Base-by-base conservation (phyloP, 139 green algal genomes). In the Micromonas commoda region DNA sequence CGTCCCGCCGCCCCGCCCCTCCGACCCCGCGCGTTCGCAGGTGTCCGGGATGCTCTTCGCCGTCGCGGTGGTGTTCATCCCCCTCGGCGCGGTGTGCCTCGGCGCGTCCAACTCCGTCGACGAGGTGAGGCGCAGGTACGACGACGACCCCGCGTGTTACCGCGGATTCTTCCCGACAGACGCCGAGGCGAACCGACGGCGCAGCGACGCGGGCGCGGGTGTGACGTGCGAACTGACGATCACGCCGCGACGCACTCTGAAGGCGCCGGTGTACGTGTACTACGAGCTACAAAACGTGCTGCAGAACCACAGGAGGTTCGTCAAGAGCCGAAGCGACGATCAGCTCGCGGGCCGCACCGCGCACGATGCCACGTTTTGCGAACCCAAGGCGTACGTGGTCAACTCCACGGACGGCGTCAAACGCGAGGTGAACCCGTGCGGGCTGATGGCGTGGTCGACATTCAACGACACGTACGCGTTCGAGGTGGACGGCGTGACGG, bases 381-480 rank as follows among this genome's bases (percentile, higher is more conserved):
- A 82, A 57, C 53, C 80, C 37, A 5, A 23, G 0, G n/a, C n/a
- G n/a, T n/a, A n/a, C n/a, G n/a, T n/a, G n/a, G n/a, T n/a, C n/a
- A n/a, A n/a, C n/a, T n/a, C n/a, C n/a, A n/a, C n/a, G n/a, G n/a
- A n/a, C n/a, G n/a, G n/a, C n/a, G n/a, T n/a, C n/a, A n/a, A n/a
- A n/a, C n/a, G n/a, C n/a, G n/a, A n/a, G n/a, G 95, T 99, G 80
- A 89, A 90, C 61, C 95, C 95, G 2, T 99, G 95, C 82, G 95
- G 95, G 29, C 87, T 98, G 31, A 87, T 94, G 0, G 91, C 95
- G 0, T 95, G 92, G 86, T 91, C 83, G 51, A 87, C 89, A 73
- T 99, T 99, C 89, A 99, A 99, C 75, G 95, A 87, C 77, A 84
- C 77, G n/a, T 87, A 82, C 57, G 23, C 73, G 19, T 19, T 85